Evolutionary conservation across 768 basidiomycete species (phyloP), one percentile per base, ranked within the genome.

Genomic region (Calocera viscosa): DNA sequence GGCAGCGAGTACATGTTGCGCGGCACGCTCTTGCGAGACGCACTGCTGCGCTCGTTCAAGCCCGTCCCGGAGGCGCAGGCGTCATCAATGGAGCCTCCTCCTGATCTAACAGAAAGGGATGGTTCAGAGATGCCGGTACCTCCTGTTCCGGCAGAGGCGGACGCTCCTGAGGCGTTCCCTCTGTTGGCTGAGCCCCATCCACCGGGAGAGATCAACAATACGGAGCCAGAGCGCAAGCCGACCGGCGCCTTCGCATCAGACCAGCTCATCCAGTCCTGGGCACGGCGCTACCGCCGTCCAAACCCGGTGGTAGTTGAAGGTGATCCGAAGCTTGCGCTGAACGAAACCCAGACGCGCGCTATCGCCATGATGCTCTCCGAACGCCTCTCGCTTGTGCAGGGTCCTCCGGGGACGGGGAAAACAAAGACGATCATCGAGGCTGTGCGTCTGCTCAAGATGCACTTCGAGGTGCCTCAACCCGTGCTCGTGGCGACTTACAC

Each of bases 401-500:
- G 93, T 34, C 91, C 92, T 41, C 92, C 91, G 22, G 92, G 92
- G 24, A 94, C 91, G 0, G 94, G 94, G 38, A 97, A 97, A 76
- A 94, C 93, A 1, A 87, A 88, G 74, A 94, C 91, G 0, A 92
- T 94, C 53, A 85, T 92, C n/a, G 87, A 94, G 74, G 81, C 90
- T 0, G 81, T 91, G 67, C 87, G 84, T 70, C 73, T 94, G 19
- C 82, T 94, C 67, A 94, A 94, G 81, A 85, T 86, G 64, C 84
- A 91, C 72, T 97, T 94, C 74, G 81, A 88, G 74, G 85, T 94
- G 11, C 84, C 89, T 3, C 83, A 89, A 38, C 92, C 92, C 1
- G 79, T 95, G 41, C 82, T 97, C 16, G 88, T 95, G n/a, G 91
- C 90, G 74, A 94, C 94, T 0, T 95, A 90, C 73, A 96, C 94